Base-by-base conservation (phyloP, 2,329 filamentous ascomycete species). In the Aureobasidium sp. region DNA sequence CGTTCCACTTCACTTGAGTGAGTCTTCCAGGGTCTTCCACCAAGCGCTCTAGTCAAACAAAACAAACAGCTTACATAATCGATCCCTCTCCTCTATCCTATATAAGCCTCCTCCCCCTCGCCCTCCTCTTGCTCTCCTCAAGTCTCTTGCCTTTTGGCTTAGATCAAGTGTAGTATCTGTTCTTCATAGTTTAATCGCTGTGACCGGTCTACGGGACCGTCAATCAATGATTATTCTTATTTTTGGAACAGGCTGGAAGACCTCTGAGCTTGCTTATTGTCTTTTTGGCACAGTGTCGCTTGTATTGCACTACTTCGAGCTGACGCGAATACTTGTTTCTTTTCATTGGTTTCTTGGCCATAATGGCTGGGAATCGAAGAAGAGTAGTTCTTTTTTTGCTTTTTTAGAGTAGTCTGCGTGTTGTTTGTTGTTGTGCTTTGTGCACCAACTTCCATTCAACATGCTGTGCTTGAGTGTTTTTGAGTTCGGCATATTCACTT, bases 121-220 rank as follows among this genome's bases (percentile, higher is more conserved):
- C 26, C 9, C 17, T 10, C 20, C 20, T 59, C 55, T 47, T 37
- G 12, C 29, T 26, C 26, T 27, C 32, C 8, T 27, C 12, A 46
- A 46, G 55, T 59, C 55, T 59, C 55, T 59, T 47, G 55, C 52
- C 55, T 59, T 59, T 37, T 59, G 55, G 55, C 55, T 59, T 59
- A 59, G 55, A 59, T 59, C 55, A 59, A 59, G 55, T 59, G 55
- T 59, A 59, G 55, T 59, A 59, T 59, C 55, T 59, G 88, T 92
- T 92, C 88, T 92, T 91, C 90, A 51, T 87, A 92, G 89, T 91
- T 92, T 92, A 92, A 92, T 91, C 87, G 88, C 88, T 92, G 88
- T 88, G 89, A 91, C 83, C 82, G 81, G 80, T 81, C 85, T 84
- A 89, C 79, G 81, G 20, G 85, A 26, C 52, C 81, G 80, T 80